Evolutionary conservation across 805 yeast species (phyloP).

Genomic region (Kluyveromyces siamensis): DNA sequence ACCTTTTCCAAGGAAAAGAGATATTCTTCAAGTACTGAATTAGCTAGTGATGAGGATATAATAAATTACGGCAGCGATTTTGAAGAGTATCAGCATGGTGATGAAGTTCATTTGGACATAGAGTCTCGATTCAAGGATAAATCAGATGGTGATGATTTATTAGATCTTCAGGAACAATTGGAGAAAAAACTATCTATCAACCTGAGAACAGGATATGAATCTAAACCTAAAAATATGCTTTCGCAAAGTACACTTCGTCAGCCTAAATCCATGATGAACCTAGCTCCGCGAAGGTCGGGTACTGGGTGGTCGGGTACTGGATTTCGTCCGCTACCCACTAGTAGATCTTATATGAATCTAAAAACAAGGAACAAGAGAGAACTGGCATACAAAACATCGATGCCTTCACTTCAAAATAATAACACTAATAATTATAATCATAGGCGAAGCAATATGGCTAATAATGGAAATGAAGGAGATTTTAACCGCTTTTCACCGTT

Average conservation of each 20-base stretch:
- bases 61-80: slow-evolving; percentile 22
- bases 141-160: slow-evolving; percentile 4
- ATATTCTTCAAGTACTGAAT: slow-evolving; percentile 11
- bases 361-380: slow-evolving; percentile 7
- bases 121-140: slow-evolving; percentile 1
- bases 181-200: slow-evolving; percentile 7
- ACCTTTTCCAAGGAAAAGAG: slow-evolving; percentile 17
- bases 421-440: background rate
- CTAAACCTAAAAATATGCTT: background rate
- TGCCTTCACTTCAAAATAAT: slow-evolving; percentile 13
- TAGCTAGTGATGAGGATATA: slow-evolving; percentile 15
- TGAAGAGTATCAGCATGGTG: slow-evolving; percentile 18
- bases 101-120: background rate
- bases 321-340: slow-evolving; percentile 12
- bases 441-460: background rate
- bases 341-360: slow-evolving; percentile 21
- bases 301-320: slow-evolving; percentile 1
- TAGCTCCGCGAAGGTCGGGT: slow-evolving; percentile 9
- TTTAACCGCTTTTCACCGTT: background rate
- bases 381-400: slow-evolving; percentile 19
- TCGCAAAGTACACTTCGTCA: slow-evolving; percentile 13
- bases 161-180: slow-evolving; percentile 11
- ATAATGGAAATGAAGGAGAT: background rate
- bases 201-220: background rate
- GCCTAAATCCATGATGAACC: slow-evolving; percentile 26